phyloP scores from a whole-genome alignment of 2,329 filamentous ascomycete genomes.

The Ophiocordyceps camponoti-saundersi region DNA sequence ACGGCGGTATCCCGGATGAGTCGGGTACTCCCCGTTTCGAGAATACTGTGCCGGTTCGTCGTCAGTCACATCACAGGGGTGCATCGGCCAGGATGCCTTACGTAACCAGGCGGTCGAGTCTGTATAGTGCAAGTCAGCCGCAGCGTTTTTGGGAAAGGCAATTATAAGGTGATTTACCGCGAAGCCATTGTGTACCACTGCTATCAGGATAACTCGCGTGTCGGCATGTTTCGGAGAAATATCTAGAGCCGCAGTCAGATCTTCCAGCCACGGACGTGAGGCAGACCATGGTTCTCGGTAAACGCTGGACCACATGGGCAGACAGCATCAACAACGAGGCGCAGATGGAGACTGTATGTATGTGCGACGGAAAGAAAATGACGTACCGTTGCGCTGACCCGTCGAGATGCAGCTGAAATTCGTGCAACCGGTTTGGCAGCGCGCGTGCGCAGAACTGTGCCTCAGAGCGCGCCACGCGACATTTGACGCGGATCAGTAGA shows the following conservation, averaged over 20 bases:
- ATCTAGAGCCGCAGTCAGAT: background rate
- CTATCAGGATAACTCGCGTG: conserved; percentile 3
- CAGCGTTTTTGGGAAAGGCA: background rate
- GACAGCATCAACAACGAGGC: background rate
- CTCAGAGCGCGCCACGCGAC: background rate
- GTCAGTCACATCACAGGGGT: background rate
- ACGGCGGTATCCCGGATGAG: conserved; percentile 94
- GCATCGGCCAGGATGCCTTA: conserved; percentile 30
- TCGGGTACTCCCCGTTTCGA: conserved; percentile 93
- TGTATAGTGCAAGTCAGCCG: conserved; percentile 14
- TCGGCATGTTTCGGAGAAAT: conserved; percentile 12
- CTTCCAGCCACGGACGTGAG: background rate
- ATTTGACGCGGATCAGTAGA: background rate
- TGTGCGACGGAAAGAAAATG: background rate
- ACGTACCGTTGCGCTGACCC: background rate
- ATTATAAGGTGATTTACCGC: conserved; percentile 20
- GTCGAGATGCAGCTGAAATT: conserved; percentile 5
- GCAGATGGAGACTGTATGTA: background rate
- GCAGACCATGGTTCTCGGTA: background rate
- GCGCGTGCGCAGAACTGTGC: background rate
- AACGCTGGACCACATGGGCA: background rate
- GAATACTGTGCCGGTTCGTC: conserved; percentile 39
- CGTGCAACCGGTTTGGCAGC: background rate
- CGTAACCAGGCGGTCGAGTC: conserved; percentile 76
- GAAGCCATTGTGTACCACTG: conserved; percentile 32